Conservation (phyloP, 148 eudicot species). For the Camellia sinensis region DNA sequence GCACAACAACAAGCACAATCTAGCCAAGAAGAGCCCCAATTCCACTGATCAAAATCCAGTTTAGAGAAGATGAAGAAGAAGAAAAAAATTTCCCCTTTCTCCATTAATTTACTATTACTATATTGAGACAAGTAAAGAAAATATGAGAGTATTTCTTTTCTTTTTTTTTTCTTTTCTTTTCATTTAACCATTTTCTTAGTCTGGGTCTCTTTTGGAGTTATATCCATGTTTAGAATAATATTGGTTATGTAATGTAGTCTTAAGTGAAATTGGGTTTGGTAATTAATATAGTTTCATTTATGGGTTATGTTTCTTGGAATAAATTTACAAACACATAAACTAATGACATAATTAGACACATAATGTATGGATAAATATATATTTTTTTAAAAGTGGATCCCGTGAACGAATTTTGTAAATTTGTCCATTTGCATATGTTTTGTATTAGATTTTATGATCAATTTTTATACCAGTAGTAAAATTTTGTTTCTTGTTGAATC, state of each 20-base stretch:
- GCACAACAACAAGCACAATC: constrained; percentile 68
- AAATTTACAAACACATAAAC: too few relatives aligned
- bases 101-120: too few relatives aligned
- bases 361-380: too few relatives aligned
- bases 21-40: constrained; percentile 46
- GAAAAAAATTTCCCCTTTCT: not conserved
- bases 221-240: constrained; percentile 15
- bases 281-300: not conserved
- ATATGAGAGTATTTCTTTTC: not conserved
- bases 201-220: constrained; percentile 11
- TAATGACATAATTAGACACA: too few relatives aligned
- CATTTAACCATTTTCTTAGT: constrained; percentile 13
- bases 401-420: too few relatives aligned
- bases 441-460: not conserved
- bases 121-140: too few relatives aligned
- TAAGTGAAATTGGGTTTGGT: constrained; percentile 9
- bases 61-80: not conserved
- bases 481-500: too few relatives aligned
- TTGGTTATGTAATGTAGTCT: constrained; percentile 14
- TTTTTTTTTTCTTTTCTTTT: not conserved
- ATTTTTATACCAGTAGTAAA: not conserved
- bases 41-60: constrained; percentile 16
- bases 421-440: too few relatives aligned
- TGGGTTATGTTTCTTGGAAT: not conserved
- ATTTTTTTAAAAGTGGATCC: not conserved